These are phyloP conservation scores for Aspergillus neotritici DNA, from an alignment of 2,329 filamentous ascomycete species.

Conservation along the genomic window DNA sequence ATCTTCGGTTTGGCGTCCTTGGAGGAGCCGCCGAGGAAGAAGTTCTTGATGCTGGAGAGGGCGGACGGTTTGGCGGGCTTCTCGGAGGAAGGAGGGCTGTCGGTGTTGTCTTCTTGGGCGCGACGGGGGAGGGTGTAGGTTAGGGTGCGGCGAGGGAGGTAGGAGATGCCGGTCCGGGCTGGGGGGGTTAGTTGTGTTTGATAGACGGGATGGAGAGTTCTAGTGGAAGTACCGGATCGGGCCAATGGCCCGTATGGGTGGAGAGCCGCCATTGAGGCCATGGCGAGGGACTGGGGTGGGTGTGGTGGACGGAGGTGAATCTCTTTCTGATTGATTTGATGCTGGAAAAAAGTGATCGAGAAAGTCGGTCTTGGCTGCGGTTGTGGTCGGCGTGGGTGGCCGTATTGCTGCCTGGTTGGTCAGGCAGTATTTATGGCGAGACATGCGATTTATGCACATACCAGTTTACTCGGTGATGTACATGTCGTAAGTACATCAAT, in stretches of 20 bases:
- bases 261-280: slow-evolving; percentile 37
- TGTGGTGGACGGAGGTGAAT: slow-evolving; percentile 9
- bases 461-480: too few species aligned
- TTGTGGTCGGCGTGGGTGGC: slow-evolving; percentile 14
- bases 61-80: slow-evolving; percentile 17
- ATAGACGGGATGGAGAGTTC: neutral
- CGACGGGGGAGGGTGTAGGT: slow-evolving; percentile 27
- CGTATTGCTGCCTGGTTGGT: slow-evolving; percentile 7
- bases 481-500: neutral
- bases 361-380: slow-evolving; percentile 18
- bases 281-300: slow-evolving; percentile 15
- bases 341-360: slow-evolving; percentile 28
- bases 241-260: slow-evolving; percentile 35
- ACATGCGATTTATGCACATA: neutral
- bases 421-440: neutral
- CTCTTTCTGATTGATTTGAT: slow-evolving; percentile 3
- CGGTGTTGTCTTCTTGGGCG: slow-evolving; percentile 23
- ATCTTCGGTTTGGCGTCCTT: slow-evolving; percentile 24
- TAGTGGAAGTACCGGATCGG: slow-evolving; percentile 30
- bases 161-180: slow-evolving; percentile 30
- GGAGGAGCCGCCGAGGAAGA: slow-evolving; percentile 26
- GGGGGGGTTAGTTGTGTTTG: slow-evolving; percentile 8
- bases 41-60: slow-evolving; percentile 31
- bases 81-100: slow-evolving; percentile 14
- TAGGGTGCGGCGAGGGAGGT: slow-evolving; percentile 34